Evolutionary conservation across 2,329 filamentous ascomycete genomes (phyloP), one percentile per base, ranked within the genome.

Genomic region (Huntiella bhutanensis): DNA sequence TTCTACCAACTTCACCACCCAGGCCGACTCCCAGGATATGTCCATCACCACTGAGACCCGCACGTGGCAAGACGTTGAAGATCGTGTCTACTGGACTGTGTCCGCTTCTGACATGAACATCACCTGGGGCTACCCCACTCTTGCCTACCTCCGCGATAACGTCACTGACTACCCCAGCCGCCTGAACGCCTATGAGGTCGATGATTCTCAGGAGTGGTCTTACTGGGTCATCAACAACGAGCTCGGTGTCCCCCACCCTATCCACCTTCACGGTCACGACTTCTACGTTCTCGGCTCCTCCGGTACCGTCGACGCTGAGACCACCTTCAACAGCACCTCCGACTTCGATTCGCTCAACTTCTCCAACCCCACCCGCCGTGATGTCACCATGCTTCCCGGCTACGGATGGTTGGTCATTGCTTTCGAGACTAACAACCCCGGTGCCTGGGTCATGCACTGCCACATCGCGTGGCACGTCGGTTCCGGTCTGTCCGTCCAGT

Each of bases 381-480:
- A 74, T 52, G 66, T 68, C 2, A 68, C 68, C 4, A 62, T 68
- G 51, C 59, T 74, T 2, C 63, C 62, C 1, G 54, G 54, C 1
- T 52, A 53, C 7, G 68, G 69, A 0, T 65, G 66, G 54, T 46
- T 70, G 3, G 64, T 69, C n/a, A 58, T 73, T 45, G 68, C 66
- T 2, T 67, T 70, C 51, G 57, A 67, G 53, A 62, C 63, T 0
- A 60, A 65, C 47, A 73, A 72, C 55, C 65, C 69, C 1, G 70
- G 59, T 61, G 70, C 51, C 52, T 72, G 69, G 68, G 60, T 65
- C 4, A 64, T 71, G 53, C 69, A 73, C 57, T 73, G 69, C 55
- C 69, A 73, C 57, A 68, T 71, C 43, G 66, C 66, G 3, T 76
- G 71, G 71, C 72, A 76, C 54, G 64, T 66, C 1, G 68, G 67